Percentiles rank a stretch among this genome's conserved stretches.
phyloP scores from a whole-genome alignment of 1,284 basidiomycete genomes.

The Cryptococcus sp. region DNA sequence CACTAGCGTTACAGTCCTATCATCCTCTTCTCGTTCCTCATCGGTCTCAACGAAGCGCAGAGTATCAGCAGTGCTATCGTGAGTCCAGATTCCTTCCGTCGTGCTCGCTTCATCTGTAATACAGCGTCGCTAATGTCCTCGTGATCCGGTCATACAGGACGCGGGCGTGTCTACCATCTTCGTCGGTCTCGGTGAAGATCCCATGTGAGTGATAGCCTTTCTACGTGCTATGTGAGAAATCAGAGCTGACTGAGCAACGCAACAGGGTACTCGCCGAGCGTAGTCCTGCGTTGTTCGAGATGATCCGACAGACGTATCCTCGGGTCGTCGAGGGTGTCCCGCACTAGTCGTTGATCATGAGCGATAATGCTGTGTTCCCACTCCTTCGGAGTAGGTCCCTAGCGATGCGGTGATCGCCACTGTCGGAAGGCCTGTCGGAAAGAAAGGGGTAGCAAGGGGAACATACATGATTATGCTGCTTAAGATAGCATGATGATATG shows the following conservation, averaged over 20 bases:
- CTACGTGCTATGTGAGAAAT: background rate
- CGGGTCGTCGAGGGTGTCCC: constrained; percentile 50
- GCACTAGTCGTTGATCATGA: background rate
- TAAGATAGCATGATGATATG: too few relatives aligned
- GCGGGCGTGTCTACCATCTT: constrained; percentile 80
- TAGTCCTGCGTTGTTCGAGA: constrained; percentile 64
- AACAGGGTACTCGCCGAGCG: constrained; percentile 62
- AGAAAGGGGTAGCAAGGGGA: too few relatives aligned
- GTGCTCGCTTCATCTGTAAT: too few relatives aligned
- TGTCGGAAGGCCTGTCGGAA: too few relatives aligned
- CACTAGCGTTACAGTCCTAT: constrained; percentile 56
- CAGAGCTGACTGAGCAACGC: constrained; percentile 4
- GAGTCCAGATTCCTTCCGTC: constrained; percentile 2
- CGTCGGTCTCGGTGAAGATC: constrained; percentile 79
- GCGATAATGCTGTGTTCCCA: background rate
- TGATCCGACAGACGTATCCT: constrained; percentile 53
- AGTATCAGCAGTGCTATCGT: constrained; percentile 42
- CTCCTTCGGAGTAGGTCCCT: too few relatives aligned
- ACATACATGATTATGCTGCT: too few relatives aligned
- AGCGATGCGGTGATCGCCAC: too few relatives aligned
- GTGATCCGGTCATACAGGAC: constrained; percentile 26
- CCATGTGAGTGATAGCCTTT: constrained; percentile 54
- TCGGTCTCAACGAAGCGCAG: constrained; percentile 62
- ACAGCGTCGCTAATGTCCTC: background rate
- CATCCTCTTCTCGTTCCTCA: constrained; percentile 76